Percentiles rank a stretch among this genome's conserved stretches.
phyloP scores from a whole-genome alignment of 2,329 filamentous ascomycete species.

The Incumbomyces lentus region DNA sequence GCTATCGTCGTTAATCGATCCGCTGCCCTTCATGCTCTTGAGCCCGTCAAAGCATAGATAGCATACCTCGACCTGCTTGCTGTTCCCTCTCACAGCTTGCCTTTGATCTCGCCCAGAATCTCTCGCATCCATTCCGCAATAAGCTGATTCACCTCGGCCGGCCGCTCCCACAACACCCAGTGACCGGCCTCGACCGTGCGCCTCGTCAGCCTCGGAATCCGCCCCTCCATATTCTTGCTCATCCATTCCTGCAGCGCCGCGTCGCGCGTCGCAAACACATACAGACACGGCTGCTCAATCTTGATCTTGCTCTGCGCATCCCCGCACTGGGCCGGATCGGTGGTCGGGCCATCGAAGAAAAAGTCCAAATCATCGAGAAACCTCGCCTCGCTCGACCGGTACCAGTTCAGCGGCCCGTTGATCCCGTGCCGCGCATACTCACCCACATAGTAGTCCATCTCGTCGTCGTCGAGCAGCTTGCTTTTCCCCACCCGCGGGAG shows the following conservation, averaged over 20 bases:
- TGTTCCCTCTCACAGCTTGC: slow-evolving; percentile 3
- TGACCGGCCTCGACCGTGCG: slow-evolving; percentile 61
- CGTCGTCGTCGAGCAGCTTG: slow-evolving; percentile 52
- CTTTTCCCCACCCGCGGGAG: slow-evolving; percentile 45
- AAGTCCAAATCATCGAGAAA: slow-evolving; percentile 59
- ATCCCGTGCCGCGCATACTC: slow-evolving; percentile 64
- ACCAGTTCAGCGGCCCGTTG: slow-evolving; percentile 79
- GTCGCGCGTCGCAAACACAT: slow-evolving; percentile 64
- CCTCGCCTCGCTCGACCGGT: slow-evolving; percentile 63
- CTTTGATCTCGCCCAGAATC: slow-evolving; percentile 35
- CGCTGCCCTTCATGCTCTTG: no score
- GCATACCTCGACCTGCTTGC: no score
- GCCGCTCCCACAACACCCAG: slow-evolving; percentile 72
- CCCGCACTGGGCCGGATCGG: background rate
- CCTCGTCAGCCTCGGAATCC: slow-evolving; percentile 47
- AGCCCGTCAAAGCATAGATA: no score
- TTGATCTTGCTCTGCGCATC: background rate
- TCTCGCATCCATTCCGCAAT: slow-evolving; percentile 58
- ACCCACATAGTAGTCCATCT: slow-evolving; percentile 65
- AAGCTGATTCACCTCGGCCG: slow-evolving; percentile 58
- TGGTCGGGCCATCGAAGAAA: slow-evolving; percentile 12
- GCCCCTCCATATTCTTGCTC: slow-evolving; percentile 58
- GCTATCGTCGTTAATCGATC: no score
- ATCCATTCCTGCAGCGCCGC: slow-evolving; percentile 61
- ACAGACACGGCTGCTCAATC: slow-evolving; percentile 42